Evolutionary conservation across 768 basidiomycete genomes (phyloP), one percentile per base, ranked within the genome.

Genomic region (Collybia sp.): DNA sequence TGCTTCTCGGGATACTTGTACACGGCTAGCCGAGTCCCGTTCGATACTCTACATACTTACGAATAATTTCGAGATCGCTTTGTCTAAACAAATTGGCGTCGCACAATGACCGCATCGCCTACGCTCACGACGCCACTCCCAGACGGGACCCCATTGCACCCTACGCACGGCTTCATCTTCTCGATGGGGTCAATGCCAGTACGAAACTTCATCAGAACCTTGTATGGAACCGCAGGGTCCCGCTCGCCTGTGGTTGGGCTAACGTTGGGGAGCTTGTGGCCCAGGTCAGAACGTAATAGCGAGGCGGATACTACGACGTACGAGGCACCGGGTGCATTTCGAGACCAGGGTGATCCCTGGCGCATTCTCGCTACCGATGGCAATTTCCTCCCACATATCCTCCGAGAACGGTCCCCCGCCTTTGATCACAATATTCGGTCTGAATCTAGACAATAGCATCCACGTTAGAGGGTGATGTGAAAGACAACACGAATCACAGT

Each of bases 171-270:
- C 52, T 71, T 73, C 63, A 68, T 62, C 48, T 69, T 70, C 1
- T 68, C 53, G 16, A 47, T 56, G 0, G 76, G 75, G 57, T 85
- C 79, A 42, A 83, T 45, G 13, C 82, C 80, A 25, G 61, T 76
- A 32, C 87, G 77, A 60, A 85, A 83, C 67, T 84, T 87, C 77
- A 81, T 82, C 9, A 88, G 57, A 6, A 81, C 76, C 63, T 90
- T 88, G 64, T 69, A 87, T 4, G 88, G 88, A 3, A 90, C 86
- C 0, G 85, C 83, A 12, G 71, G 71, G 55, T 91, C 87, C 15
- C 80, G 75, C 15, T 73, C 60, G 25, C 86, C 88, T 3, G 80
- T 82, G 35, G 69, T 65, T 0, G 83, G 75, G 54, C 79, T 77
- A 12, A 90, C 76, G 52, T 90, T 89, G 12, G 88, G 88, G 40